Base-by-base conservation (phyloP, 2,329 filamentous ascomycete genomes). In the Claviceps sp. region DNA sequence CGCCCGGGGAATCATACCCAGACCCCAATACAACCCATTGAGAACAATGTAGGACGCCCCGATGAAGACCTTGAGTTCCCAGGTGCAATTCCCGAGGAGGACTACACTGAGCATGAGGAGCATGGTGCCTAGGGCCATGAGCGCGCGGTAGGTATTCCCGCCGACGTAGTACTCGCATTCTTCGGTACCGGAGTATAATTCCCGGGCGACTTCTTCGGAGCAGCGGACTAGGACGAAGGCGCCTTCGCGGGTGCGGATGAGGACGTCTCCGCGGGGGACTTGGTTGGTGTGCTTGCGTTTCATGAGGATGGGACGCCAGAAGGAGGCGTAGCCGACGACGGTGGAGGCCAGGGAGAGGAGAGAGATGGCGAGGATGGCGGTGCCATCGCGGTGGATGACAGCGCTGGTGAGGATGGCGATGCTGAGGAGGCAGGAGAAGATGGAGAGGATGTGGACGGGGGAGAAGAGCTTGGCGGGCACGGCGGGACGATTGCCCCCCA, bases 31-130 rank as follows among this genome's bases (percentile, higher is more conserved):
- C 0, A 77, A 61, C 9, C 73, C 75, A 54, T 83, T 84, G 48
- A 83, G 68, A 4, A 75, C 55, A 51, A 83, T 76, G 56, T 83
- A 83, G 1, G 72, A 68, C 2, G 65, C 68, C 6, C 77, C 78
- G 53, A 82, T 77, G 11, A 79, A 73, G 9, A 77, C 72, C 62
- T 84, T 79, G 54, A 76, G 75, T 45, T 72, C 70, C 71, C 78
- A 82, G n/a, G 71, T 72, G 62, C 78, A 80, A 60, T 83, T 83
- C 1, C 79, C 79, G 37, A 84, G 64, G 14, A 82, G 64, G 13
- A 83, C 76, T 11, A 83, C 77, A 1, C 75, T 72, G 3, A 77
- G 60, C 80, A 83, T 83, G 45, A 83, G 71, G 26, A 82, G 56
- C 8, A 79, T 71, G 8, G 80, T 83, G 37, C 76, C 79, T 2